Evolutionary conservation across 305 asterid genomes (phyloP), one percentile per base, ranked within the genome.

Genomic region (Lippia alba): DNA sequence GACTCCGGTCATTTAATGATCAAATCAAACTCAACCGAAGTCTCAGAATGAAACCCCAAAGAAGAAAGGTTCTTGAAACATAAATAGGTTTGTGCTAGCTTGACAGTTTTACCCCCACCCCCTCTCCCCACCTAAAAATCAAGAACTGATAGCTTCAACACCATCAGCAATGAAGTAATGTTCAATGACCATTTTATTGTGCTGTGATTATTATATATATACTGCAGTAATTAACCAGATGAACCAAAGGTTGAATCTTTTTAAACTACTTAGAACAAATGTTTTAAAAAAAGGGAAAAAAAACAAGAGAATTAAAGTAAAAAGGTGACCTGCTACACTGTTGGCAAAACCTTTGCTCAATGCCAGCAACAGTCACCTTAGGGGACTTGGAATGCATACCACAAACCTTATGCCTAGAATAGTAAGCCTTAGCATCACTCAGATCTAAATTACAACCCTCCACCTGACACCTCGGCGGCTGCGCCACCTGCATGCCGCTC

Each of bases 331-430:
- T 86, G 96, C 97, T 91, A 73, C 96, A 91, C 81, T 85, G 97
- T 78, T 91, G 97, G 75, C 97, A 91, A 80, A 91, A 91, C 81
- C 96, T 78, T 45, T 85, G 89, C 46, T 82, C 83, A 54, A 84
- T 54, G 57, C 94, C 96, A 9, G 85, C 81, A 54, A 90, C 90
- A 76, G 81, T 73, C 11, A 85, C 97, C 74, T 56, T 83, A 2
- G 91, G 80, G 51, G 81, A 73, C 81, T 90, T 90, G 16, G 97
- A 87, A 77, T 90, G 96, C 79, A 76, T 56, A 55, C 83, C 87
- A 76, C 97, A 90, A 66, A 90, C 95, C 73, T 84, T 82, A 75
- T 90, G 96, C 79, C 91, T 81, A 3, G 86, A 86, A 77, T 90
- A 89, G 81, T 90, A 90, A 70, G 85, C 83, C 79, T 90, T 88